Conservation (phyloP, 805 yeast species). For the Sugiyamaella chiloensis region DNA sequence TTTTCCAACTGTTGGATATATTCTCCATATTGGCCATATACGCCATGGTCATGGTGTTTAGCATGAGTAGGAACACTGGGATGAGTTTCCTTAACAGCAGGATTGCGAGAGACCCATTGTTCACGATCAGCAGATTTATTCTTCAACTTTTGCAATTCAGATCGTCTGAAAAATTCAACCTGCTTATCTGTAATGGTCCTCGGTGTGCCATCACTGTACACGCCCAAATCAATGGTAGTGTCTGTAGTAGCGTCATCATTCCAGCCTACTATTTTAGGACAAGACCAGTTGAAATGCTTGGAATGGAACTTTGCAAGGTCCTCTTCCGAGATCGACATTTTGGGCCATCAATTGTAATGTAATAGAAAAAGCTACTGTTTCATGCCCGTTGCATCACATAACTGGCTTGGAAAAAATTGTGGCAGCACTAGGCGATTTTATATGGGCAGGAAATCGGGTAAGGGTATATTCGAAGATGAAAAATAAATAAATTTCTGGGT, state of each 20-base stretch:
- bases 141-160: constrained; percentile 13
- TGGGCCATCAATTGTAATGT: too few relatives aligned
- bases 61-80: background rate
- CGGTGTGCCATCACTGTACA: constrained; percentile 24
- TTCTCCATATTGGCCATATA: background rate
- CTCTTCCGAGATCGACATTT: constrained; percentile 7
- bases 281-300: constrained; percentile 20
- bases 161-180: constrained; percentile 22
- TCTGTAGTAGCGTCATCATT: constrained; percentile 1
- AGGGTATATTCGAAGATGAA: too few relatives aligned
- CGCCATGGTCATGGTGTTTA: background rate
- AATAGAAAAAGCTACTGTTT: too few relatives aligned
- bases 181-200: constrained; percentile 27
- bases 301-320: constrained; percentile 20
- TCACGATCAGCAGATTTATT: background rate
- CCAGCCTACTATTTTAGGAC: too few relatives aligned
- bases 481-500: too few relatives aligned
- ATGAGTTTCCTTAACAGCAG: background rate
- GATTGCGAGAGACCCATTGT: background rate
- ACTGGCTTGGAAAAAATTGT: too few relatives aligned
- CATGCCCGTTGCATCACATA: too few relatives aligned
- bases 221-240: background rate
- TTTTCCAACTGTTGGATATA: background rate
- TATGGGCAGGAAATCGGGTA: too few relatives aligned
- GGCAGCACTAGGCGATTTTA: too few relatives aligned